Conservation (phyloP, 2,329 filamentous ascomycete species). For the Talaromyces rugulosus region DNA sequence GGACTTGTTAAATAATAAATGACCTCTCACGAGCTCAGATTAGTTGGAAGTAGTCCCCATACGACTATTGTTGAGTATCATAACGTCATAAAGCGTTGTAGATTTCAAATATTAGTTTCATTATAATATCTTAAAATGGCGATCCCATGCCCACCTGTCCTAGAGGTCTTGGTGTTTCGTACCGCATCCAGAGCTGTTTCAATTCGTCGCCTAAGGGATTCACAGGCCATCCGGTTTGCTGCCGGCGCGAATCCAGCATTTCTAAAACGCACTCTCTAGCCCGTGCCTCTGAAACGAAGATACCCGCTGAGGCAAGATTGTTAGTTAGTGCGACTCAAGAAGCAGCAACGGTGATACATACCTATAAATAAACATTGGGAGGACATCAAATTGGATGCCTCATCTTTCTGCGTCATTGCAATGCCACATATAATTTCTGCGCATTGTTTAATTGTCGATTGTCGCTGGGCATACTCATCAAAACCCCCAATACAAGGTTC, state of each 20-base stretch:
- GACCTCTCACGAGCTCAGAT: too few species aligned
- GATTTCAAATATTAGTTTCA: too few species aligned
- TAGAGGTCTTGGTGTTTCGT: too few species aligned
- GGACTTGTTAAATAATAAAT: too few species aligned
- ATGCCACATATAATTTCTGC: conserved; percentile 24
- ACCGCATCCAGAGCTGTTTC: conserved; percentile 15
- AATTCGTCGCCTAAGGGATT: conserved; percentile 18
- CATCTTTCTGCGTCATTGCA: conserved; percentile 21
- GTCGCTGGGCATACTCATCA: conserved; percentile 16
- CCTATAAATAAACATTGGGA: conserved; percentile 23
- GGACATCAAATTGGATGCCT: conserved; percentile 21
- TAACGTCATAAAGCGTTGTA: too few species aligned
- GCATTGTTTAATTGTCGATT: conserved; percentile 15
- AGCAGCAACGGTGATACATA: not conserved
- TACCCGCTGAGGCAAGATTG: conserved; percentile 9
- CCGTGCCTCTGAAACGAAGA: conserved; percentile 13
- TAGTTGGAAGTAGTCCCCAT: too few species aligned
- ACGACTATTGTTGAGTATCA: too few species aligned
- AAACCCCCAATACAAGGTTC: conserved; percentile 20
- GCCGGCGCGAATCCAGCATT: conserved; percentile 15
- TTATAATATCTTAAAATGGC: too few species aligned
- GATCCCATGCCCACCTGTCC: too few species aligned
- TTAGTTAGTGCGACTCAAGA: not conserved
- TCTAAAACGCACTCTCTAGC: conserved; percentile 16
- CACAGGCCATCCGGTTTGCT: conserved; percentile 20